Evolutionary conservation across 73 alveolate species (phyloP), one percentile per base, ranked within the genome.

Genomic region (Paramecium biaurelia): DNA sequence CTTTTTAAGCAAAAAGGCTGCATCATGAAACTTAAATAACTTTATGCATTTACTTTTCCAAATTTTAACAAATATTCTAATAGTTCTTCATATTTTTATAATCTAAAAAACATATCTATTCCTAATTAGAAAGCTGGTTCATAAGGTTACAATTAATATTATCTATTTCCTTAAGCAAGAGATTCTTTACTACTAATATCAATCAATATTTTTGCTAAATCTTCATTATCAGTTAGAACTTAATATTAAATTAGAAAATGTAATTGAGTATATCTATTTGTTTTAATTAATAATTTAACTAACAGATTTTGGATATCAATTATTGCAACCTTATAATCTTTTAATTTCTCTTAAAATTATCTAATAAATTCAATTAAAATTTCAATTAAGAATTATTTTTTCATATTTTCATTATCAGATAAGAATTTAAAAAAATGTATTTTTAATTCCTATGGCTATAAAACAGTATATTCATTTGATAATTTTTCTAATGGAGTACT

Each of bases 121-220:
- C 90, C 90, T 4, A 79, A 24, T 26, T 79, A 42, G 47, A 79
- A 45, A 24, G 90, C 90, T 11, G 74, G 76, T 26, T 79, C 76
- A 45, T 79, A 79, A 8, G 45, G 49, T 41, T 41, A 42, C 2
- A 79, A 20, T n/a, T n/a, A n/a, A n/a, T n/a, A n/a, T n/a, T n/a
- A n/a, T n/a, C n/a, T n/a, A 43, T 79, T 79, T 21, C 26, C 43
- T 42, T 35, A 21, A 14, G 24, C 70, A 20, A 79, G 47, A 79
- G 34, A 10, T 45, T 79, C 90, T 45, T 79, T 79, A 10, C 42
- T 30, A 21, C 90, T 79, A 9, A 79, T 79, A 24, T 79, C 90
- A 23, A 45, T 41, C 28, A 79, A 47, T 45, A 79, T 24, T 79
- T 34, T 79, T 26, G 90, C 90, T 43, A 79, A 24, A 24, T 79